Percentiles rank a stretch among this genome's conserved stretches.
These are phyloP conservation scores for Adansonia grandidieri DNA, from an alignment of 441 rosid species.

Conservation along the genomic window DNA sequence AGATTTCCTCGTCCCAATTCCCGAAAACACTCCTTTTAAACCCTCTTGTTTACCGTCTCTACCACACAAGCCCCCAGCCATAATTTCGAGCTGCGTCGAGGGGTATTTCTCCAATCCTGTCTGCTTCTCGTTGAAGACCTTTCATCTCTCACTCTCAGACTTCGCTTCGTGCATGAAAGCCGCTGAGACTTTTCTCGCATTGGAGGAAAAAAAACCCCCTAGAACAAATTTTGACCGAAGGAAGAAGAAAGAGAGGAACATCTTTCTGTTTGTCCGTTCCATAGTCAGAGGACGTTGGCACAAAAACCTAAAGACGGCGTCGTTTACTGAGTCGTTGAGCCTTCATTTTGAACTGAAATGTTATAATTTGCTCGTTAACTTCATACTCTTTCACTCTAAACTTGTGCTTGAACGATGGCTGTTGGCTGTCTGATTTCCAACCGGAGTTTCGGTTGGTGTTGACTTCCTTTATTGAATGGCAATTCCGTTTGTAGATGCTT, in stretches of 20 bases:
- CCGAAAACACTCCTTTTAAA: conserved; percentile 13
- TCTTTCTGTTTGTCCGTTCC: conserved; percentile 42
- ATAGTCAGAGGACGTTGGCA: conserved; percentile 1
- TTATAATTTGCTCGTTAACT: conserved; percentile 28
- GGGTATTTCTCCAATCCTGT: conserved; percentile 18
- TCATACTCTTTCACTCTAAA: background rate
- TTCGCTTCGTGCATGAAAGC: conserved; percentile 44
- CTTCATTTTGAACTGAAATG: conserved; percentile 29
- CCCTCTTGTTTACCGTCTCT: background rate
- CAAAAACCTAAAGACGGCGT: conserved; percentile 22
- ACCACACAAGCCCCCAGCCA: background rate
- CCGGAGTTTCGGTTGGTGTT: conserved; percentile 63
- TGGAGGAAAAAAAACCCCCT: background rate
- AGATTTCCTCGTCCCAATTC: background rate
- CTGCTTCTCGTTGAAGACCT: background rate
- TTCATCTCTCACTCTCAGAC: background rate
- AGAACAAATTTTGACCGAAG: background rate
- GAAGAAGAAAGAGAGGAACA: background rate
- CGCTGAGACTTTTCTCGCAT: conserved; percentile 67
- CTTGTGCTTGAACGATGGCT: conserved; percentile 54
- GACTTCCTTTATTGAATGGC: background rate
- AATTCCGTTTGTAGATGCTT: background rate
- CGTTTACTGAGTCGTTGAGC: conserved; percentile 22
- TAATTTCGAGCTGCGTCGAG: background rate
- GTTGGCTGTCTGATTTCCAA: conserved; percentile 75